Evolutionary conservation across 768 basidiomycete genomes (phyloP).

Genomic region (Mycena rosella): DNA sequence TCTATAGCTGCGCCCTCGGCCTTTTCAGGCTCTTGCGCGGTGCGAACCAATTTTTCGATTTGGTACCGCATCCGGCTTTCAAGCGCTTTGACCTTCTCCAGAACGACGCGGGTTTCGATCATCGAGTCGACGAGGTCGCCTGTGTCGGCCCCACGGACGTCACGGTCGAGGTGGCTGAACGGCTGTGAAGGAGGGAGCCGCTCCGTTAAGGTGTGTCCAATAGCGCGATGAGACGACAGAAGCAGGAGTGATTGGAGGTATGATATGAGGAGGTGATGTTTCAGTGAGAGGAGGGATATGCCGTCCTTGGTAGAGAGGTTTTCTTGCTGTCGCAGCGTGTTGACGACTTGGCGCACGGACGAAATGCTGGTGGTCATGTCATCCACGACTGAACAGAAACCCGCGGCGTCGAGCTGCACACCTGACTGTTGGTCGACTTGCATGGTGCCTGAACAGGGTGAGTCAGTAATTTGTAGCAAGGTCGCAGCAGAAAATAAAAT

Average conservation of each 20-base stretch:
- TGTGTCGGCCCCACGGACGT: slow-evolving; percentile 64
- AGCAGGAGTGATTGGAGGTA: slow-evolving; percentile 30
- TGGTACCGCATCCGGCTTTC: slow-evolving; percentile 94
- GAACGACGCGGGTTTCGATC: slow-evolving; percentile 82
- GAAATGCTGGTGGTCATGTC: slow-evolving; percentile 75
- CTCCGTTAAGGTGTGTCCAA: slow-evolving; percentile 71
- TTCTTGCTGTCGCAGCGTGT: slow-evolving; percentile 68
- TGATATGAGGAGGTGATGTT: slow-evolving; percentile 85
- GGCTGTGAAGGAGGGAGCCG: slow-evolving; percentile 62
- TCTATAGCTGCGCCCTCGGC: slow-evolving; percentile 58
- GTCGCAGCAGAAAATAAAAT: slow-evolving; percentile 19
- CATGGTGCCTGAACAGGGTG: slow-evolving; percentile 27
- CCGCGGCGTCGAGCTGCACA: slow-evolving; percentile 31
- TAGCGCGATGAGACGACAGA: slow-evolving; percentile 80
- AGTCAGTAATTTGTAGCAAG: slow-evolving; percentile 1
- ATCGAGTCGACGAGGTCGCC: slow-evolving; percentile 87
- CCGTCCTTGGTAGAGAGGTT: slow-evolving; percentile 74
- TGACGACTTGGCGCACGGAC: slow-evolving; percentile 69
- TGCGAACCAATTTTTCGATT: slow-evolving; percentile 90
- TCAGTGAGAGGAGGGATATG: slow-evolving; percentile 91
- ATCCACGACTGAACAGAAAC: slow-evolving; percentile 53
- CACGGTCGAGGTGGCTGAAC: slow-evolving; percentile 68
- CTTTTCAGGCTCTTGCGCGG: slow-evolving; percentile 73
- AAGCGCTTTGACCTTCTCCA: slow-evolving; percentile 90
- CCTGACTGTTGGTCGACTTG: slow-evolving; percentile 36